phyloP scores from a whole-genome alignment of 106 monocot species.

The Phalaenopsis equestris region DNA sequence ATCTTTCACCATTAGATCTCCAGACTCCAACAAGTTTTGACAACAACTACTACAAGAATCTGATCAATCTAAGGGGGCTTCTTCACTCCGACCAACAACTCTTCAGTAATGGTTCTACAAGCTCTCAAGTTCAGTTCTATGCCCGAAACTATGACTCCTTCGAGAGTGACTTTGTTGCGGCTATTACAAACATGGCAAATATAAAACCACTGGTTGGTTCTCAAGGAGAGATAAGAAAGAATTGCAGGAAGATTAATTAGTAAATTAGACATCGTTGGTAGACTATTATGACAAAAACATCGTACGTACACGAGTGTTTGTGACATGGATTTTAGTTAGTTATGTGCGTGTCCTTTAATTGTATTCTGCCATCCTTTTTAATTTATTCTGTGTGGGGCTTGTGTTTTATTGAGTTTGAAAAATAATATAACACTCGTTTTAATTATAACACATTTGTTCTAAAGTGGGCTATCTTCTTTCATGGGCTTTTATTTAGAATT shows the following conservation, averaged over 20 bases:
- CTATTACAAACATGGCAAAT: conserved; percentile 54
- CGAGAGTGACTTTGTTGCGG: conserved; percentile 35
- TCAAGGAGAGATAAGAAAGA: conserved; percentile 50
- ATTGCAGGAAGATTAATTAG: conserved; percentile 54
- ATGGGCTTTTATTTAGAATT: no score
- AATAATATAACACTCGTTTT: no score
- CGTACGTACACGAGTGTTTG: no score
- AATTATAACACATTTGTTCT: no score
- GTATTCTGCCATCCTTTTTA: no score
- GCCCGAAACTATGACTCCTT: conserved; percentile 20
- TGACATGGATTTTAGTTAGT: no score
- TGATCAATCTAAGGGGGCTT: background rate
- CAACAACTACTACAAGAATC: conserved; percentile 11
- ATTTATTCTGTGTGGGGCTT: no score
- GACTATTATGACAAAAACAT: no score
- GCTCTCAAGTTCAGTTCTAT: conserved; percentile 16
- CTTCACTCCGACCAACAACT: conserved; percentile 4
- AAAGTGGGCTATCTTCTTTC: no score
- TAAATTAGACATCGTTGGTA: background rate
- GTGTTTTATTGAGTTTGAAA: no score
- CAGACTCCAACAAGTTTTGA: background rate
- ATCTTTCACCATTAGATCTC: conserved; percentile 3
- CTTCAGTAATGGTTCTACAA: background rate
- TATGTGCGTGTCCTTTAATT: no score
- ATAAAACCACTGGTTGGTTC: conserved; percentile 43